A percentile compares a stretch with the other conserved stretches of the same genome.
These are phyloP conservation scores for Withania somnifera DNA, from an alignment of 305 asterid species.

Conservation along the genomic window DNA sequence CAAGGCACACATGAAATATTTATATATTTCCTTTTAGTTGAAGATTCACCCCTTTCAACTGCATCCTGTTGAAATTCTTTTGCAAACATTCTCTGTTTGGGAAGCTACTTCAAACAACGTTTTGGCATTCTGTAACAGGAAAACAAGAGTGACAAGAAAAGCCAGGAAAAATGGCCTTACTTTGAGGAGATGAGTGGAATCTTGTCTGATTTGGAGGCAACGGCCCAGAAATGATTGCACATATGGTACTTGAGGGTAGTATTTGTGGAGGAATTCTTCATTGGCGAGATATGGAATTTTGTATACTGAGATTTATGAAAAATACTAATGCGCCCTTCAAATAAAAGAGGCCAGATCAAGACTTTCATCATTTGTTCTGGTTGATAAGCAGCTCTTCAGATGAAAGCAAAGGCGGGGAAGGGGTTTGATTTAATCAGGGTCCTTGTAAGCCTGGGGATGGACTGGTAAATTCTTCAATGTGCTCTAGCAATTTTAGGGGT, in stretches of 20 bases:
- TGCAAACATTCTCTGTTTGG: not conserved
- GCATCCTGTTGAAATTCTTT: not conserved
- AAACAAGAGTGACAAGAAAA: slow-evolving; percentile 37
- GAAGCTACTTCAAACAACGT: not conserved
- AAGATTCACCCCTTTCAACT: not conserved
- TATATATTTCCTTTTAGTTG: not conserved
- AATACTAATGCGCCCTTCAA: not conserved
- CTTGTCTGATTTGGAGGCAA: slow-evolving; percentile 38
- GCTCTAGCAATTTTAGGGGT: not conserved
- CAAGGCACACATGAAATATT: not conserved
- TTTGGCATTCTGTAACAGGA: slow-evolving; percentile 39
- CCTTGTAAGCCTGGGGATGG: not conserved
- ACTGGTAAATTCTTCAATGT: not conserved
- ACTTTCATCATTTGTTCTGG: not conserved
- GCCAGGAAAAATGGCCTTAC: slow-evolving; percentile 58
- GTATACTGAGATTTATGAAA: not conserved
- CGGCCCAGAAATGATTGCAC: slow-evolving; percentile 26
- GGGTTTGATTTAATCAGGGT: not conserved
- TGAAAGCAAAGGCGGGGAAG: not conserved
- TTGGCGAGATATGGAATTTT: not conserved
- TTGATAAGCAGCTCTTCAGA: not conserved
- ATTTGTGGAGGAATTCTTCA: not conserved
- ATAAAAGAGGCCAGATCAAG: not conserved
- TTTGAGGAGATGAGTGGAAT: slow-evolving; percentile 52
- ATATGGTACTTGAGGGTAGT: not conserved